Evolutionary conservation across 2,329 filamentous ascomycete species (phyloP).

Genomic region (Penicillium italicum): DNA sequence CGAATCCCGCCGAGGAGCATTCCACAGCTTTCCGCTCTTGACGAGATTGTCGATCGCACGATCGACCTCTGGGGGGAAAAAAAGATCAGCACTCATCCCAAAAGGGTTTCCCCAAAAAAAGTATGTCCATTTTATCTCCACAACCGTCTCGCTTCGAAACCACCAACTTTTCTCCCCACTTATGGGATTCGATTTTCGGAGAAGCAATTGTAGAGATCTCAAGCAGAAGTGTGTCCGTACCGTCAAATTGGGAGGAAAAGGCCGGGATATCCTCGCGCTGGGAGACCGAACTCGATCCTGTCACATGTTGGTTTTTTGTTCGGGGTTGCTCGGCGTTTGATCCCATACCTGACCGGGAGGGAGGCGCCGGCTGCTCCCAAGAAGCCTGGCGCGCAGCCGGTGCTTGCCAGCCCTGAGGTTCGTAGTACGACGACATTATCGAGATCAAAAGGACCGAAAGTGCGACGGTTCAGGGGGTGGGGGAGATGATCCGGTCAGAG

Average conservation of each 20-base stretch:
- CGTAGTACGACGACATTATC: constrained; percentile 64
- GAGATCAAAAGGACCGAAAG: constrained; percentile 14
- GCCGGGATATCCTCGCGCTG: constrained; percentile 71
- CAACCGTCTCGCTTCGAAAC: background rate
- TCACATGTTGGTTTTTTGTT: constrained; percentile 8
- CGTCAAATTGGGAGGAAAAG: constrained; percentile 84
- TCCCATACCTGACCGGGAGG: constrained; percentile 65
- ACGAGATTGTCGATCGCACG: constrained; percentile 91
- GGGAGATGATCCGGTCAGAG: constrained; percentile 26
- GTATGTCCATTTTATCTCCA: background rate
- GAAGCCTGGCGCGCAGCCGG: constrained; percentile 59
- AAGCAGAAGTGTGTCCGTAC: constrained; percentile 52
- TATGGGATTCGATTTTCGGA: background rate
- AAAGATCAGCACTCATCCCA: constrained; percentile 26
- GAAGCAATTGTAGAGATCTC: background rate
- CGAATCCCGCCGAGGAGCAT: constrained; percentile 72
- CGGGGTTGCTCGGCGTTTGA: background rate
- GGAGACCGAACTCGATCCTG: constrained; percentile 71
- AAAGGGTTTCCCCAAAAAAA: background rate
- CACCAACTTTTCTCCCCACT: background rate
- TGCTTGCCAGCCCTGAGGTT: constrained; percentile 62
- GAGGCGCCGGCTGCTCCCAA: constrained; percentile 70
- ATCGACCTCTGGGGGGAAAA: constrained; percentile 72
- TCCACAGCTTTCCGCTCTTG: constrained; percentile 93
- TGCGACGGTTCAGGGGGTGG: constrained; percentile 24